Evolutionary conservation across 371 early-diverging fungal genomes (phyloP), one percentile per base, ranked within the genome.

Genomic region (Syncephalis fuscata): DNA sequence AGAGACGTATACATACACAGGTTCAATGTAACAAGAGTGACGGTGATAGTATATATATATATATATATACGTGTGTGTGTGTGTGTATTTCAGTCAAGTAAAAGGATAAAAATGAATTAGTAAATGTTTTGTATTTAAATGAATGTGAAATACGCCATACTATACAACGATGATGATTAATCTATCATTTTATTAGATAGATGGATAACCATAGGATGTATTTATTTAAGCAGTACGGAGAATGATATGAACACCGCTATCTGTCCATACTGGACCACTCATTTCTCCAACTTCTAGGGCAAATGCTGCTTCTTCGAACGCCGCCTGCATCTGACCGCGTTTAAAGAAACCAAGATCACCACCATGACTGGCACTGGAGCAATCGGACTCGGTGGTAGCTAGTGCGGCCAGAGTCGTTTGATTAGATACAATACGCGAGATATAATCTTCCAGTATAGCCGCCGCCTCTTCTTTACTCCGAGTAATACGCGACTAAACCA

Each of bases 211-310:
- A 25, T 9, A 4, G 24, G n/a, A 9, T 7, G 7, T n/a, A n/a
- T n/a, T 9, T n/a, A 36, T 44, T 68, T 75, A 92, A 3, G 73
- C 86, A 10, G 91, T 90, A 57, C 93, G 74, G 50, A 85, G 55
- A 49, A 96, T 92, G 40, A 96, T 61, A 57, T 96, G 97, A 23
- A 91, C 78, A 44, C 97, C 97, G 52, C 86, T 85, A 50, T 90
- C 92, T n/a, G 88, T 79, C 67, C 78, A 79, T 15, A 96, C 76
- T 14, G 85, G 86, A 40, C 66, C 67, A 55, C 81, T 80, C 49
- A 93, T 63, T 61, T 91, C 77, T 3, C 90, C 92, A 2, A 88
- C 82, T 61, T 79, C 50, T 7, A 96, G 70, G 0, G 71, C 80
- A 70, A 81, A 85, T n/a, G 92, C 78, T 1, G 91, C 89, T 10